These are phyloP conservation scores for Cladosporium sp. DNA, from an alignment of 2,329 filamentous ascomycete genomes.

Conservation along the genomic window DNA sequence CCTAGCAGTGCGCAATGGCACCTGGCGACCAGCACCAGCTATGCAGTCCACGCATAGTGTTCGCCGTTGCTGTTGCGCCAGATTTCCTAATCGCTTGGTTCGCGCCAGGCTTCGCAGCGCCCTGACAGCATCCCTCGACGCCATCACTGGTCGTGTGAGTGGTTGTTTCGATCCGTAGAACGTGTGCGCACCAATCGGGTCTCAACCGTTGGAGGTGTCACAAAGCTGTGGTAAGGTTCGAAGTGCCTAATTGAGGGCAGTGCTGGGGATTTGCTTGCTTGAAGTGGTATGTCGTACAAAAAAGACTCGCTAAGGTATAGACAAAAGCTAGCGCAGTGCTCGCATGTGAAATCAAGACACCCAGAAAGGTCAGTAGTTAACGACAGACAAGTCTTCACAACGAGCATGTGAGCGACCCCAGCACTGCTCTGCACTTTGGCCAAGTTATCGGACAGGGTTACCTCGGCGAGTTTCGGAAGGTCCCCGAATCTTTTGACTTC, in stretches of 20 bases:
- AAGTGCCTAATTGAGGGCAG: background rate
- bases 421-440: background rate
- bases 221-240: conserved; percentile 3
- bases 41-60: conserved; percentile 30
- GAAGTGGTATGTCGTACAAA: background rate
- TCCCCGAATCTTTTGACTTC: background rate
- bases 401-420: background rate
- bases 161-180: conserved; percentile 20
- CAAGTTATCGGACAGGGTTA: background rate
- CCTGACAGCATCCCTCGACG: conserved; percentile 9
- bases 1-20: background rate
- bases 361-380: background rate
- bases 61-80: conserved; percentile 25
- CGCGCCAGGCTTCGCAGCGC: conserved; percentile 29
- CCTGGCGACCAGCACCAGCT: conserved; percentile 17
- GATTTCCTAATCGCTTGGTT: conserved; percentile 18
- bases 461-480: background rate
- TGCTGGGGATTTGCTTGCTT: background rate
- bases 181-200: conserved; percentile 15
- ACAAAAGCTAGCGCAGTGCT: background rate
- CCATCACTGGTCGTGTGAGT: conserved; percentile 9
- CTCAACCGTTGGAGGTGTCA: conserved; percentile 1
- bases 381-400: background rate
- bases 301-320: background rate
- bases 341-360: background rate